Evolutionary conservation across 306 rosid species (phyloP).

Genomic region (Boehmeria nivea): DNA sequence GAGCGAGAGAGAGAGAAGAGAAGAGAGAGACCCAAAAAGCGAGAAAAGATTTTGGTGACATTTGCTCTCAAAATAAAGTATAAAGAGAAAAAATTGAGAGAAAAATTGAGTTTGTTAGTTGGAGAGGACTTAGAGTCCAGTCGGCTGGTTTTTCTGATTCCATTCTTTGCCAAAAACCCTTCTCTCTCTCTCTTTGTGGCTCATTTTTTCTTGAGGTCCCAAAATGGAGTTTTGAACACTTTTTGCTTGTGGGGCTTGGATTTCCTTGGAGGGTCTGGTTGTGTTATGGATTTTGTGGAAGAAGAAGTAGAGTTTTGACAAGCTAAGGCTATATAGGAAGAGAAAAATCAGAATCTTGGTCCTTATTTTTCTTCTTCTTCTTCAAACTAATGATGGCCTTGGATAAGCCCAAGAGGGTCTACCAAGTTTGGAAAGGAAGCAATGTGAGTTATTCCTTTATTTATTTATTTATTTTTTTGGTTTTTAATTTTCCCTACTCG

Average conservation of each 20-base stretch:
- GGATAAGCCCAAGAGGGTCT: constrained; percentile 50
- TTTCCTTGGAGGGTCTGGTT: constrained; percentile 10
- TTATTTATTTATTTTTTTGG: constrained; percentile 3
- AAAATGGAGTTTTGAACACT: constrained; percentile 20
- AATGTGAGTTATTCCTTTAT: constrained; percentile 54
- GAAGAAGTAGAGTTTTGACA: constrained; percentile 26
- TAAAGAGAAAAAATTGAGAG: too few relatives aligned
- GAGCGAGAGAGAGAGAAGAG: constrained; percentile 19
- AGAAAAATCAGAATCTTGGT: constrained; percentile 27
- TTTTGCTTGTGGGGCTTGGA: not conserved
- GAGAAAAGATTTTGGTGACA: constrained; percentile 27
- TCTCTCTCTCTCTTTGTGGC: constrained; percentile 12
- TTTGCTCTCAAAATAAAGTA: too few relatives aligned
- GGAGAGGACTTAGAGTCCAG: too few relatives aligned
- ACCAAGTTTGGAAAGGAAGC: constrained; percentile 89
- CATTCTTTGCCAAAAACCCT: not conserved
- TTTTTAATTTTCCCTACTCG: too few relatives aligned
- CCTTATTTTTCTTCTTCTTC: constrained; percentile 30
- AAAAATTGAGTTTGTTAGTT: too few relatives aligned
- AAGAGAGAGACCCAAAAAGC: constrained; percentile 14
- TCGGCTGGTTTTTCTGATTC: constrained; percentile 31
- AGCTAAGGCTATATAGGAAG: constrained; percentile 25
- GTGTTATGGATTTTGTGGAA: constrained; percentile 25
- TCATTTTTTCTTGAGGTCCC: constrained; percentile 4
- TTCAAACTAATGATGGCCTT: constrained; percentile 23